phyloP scores from a whole-genome alignment of 306 rosid species.

The Elaeagnus macrophylla region DNA sequence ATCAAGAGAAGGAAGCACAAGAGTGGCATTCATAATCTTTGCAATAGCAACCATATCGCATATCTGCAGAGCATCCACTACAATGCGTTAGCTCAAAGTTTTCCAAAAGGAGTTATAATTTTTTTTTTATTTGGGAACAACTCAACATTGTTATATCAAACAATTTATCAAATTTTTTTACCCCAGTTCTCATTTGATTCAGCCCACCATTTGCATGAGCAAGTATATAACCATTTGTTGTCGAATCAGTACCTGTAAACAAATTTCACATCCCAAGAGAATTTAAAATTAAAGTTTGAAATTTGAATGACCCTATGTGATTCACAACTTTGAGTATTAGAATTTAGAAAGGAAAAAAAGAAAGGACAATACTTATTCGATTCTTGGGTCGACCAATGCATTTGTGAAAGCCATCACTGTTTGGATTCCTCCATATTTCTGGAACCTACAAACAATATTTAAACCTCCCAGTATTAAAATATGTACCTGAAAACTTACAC shows the following conservation, averaged over 20 bases:
- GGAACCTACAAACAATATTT: conserved; percentile 38
- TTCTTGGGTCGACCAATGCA: conserved; percentile 61
- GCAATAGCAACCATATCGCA: conserved; percentile 99
- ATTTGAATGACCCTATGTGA: neutral
- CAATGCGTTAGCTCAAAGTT: conserved; percentile 20
- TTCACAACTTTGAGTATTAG: neutral
- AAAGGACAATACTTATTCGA: conserved; percentile 59
- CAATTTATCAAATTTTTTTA: conserved; percentile 19
- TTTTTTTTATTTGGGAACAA: neutral
- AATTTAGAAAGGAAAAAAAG: neutral
- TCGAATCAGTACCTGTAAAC: conserved; percentile 35
- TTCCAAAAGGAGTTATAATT: neutral
- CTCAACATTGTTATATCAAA: neutral
- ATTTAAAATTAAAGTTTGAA: conserved; percentile 5
- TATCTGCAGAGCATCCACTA: conserved; percentile 45
- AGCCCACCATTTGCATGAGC: conserved; percentile 97
- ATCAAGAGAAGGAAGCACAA: conserved; percentile 90
- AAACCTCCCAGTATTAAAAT: neutral
- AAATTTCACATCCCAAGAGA: conserved; percentile 1
- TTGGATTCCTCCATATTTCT: conserved; percentile 87
- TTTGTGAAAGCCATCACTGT: conserved; percentile 44
- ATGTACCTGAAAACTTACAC: neutral
- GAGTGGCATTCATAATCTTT: conserved; percentile 89
- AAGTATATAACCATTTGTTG: conserved; percentile 78
- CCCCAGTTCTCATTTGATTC: conserved; percentile 99